Evolutionary conservation across 345 rosid species (phyloP), one percentile per base, ranked within the genome.

Genomic region (Bruguiera gymnorhiza): DNA sequence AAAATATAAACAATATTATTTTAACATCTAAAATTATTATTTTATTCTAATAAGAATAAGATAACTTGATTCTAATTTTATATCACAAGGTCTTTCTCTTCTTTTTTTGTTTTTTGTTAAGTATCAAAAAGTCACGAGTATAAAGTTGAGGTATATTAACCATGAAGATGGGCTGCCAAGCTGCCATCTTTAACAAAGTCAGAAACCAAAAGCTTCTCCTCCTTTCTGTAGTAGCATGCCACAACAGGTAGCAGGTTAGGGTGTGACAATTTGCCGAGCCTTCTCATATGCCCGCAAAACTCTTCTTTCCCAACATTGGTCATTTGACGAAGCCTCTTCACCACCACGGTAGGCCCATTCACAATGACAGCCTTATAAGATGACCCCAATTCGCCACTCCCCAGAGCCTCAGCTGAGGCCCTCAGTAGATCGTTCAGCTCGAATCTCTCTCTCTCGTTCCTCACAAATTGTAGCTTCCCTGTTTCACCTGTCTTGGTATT

Each of bases 81-180:
- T 34, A 6, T 34, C 36, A 34, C 36, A 6, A 34, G 8, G 36
- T 6, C 36, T 6, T 2, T 13, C 7, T 1, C 31, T 63, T 43
- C 23, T 0, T 3, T 37, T 63, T 8, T 21, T 11, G 8, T 8
- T 23, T 19, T 11, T 3, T 43, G 32, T 21, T 23, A 24, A 26
- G 13, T 46, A 24, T 10, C 16, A 39, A 27, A 39, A 21, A 16
- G 23, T 24, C 9, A 37, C 21, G 0, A 18, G n/a, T 29, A 48
- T 32, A 31, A 31, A 62, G 32, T 6, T 1, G 26, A 21, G 24
- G 15, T 39, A 63, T 53, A 30, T 39, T 57, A 88, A 88, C 97
- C 85, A 55, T 91, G 96, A 57, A 91, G 96, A 80, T 83, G 93
- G 69, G 81, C 82, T 1, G 97, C 98, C 78, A 91, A 82, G 82